Base-by-base conservation (phyloP, 371 early-diverging fungal species). In the Syncephalastrum contaminatum region DNA sequence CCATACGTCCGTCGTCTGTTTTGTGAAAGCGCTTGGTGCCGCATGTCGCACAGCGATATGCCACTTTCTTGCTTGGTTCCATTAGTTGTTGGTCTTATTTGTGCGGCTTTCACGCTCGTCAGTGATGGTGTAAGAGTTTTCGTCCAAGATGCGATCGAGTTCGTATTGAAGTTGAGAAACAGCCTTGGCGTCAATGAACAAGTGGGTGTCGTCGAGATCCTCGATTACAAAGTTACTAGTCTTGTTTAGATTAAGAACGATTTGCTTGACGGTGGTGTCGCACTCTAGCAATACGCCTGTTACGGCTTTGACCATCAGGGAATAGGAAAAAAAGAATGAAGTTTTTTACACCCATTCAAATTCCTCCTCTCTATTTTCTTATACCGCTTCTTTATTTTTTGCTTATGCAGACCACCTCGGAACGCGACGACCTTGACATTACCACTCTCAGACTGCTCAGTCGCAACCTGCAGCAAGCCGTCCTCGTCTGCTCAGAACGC, bases 121-220 rank as follows among this genome's bases (percentile, higher is more conserved):
- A 5, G 40, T 57, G 24, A 79, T 73, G 8, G 74, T 88, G 60
- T 90, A 93, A 0, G 86, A 81, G 65, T 90, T 89, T 54, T 86
- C 87, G 75, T 92, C 90, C 48, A 93, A 67, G 53, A 91, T 80
- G 54, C 83, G 81, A 50, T 93, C 91, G 21, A 92, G 75, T 60
- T 85, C 83, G 24, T 67, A 68, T 55, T 87, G 83, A 2, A 92
- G 63, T 58, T 83, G 69, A 14, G 83, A 74, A 1, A 92, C 74
- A 52, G 80, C 82, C 7, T 77, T 73, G 3, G 87, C 75, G 63
- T 89, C 89, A 24, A 94, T 84, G 63, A 93, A 91, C 55, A 93
- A 67, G 62, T 94, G 94, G 0, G 89, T 92, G 2, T 87, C 90
- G 74, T 94, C 94, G 39, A 94, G 74, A 59, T 94, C 93, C 69